Evolutionary conservation across 2,329 filamentous ascomycete genomes (phyloP).

Genomic region (Pseudogymnoascus sp.): DNA sequence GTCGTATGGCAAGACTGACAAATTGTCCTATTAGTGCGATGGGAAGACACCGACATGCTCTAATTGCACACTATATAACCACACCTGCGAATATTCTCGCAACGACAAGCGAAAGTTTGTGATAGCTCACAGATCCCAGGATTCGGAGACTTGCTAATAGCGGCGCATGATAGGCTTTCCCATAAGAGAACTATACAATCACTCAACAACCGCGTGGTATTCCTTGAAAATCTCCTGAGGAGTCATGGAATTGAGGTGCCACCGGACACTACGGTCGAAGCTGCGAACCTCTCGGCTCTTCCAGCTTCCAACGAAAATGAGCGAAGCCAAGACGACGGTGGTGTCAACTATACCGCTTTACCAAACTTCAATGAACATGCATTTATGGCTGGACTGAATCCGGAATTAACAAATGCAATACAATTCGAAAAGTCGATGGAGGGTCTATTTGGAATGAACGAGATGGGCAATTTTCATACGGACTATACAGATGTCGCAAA

Average conservation of each 20-base stretch:
- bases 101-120: not conserved
- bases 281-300: not conserved
- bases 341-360: not conserved
- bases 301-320: not conserved
- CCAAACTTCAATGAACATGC: not conserved
- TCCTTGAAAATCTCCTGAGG: not conserved
- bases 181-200: conserved; percentile 2
- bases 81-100: not conserved
- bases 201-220: not conserved
- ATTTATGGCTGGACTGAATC: not conserved
- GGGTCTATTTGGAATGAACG: not conserved
- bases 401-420: not conserved
- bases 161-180: not conserved
- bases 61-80: not conserved
- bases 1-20: not conserved
- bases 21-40: not conserved
- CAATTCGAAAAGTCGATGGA: not conserved
- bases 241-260: not conserved
- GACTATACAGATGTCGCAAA: not conserved
- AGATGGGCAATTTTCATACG: not conserved
- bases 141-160: not conserved
- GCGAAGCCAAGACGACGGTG: not conserved
- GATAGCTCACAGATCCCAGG: not conserved
- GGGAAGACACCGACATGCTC: conserved; percentile 1
- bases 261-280: not conserved